A percentile compares a stretch with the other conserved stretches of the same genome.
These are phyloP conservation scores for Globisporangium camurandrum DNA, from an alignment of 352 stramenopile species.

Conservation along the genomic window DNA sequence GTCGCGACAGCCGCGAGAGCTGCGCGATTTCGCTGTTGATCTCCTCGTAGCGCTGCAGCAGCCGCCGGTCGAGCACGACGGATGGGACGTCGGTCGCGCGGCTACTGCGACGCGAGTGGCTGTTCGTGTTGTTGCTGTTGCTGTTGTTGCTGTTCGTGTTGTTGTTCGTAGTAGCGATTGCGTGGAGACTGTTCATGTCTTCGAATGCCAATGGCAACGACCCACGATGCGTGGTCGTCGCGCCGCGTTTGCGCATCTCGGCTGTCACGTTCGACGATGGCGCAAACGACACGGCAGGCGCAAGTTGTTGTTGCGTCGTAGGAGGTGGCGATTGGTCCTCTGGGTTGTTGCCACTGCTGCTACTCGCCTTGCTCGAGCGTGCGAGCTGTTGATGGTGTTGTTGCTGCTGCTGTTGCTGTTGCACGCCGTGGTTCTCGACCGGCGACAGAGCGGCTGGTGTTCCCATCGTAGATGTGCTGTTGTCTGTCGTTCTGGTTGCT, in stretches of 20 bases:
- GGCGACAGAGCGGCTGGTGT: slow-evolving; percentile 5
- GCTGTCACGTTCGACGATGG: slow-evolving; percentile 5
- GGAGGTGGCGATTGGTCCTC: slow-evolving; percentile 26
- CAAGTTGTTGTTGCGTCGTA: too few relatives aligned
- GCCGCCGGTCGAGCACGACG: slow-evolving; percentile 48
- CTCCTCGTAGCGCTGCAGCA: slow-evolving; percentile 69
- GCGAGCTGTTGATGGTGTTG: slow-evolving; percentile 1
- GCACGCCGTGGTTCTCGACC: too few relatives aligned
- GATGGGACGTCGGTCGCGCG: neutral
- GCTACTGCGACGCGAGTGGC: neutral
- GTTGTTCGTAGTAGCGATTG: neutral
- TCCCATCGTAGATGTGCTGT: too few relatives aligned
- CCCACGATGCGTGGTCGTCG: slow-evolving; percentile 6
- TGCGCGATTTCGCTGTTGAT: slow-evolving; percentile 74
- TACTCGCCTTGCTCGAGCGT: neutral
- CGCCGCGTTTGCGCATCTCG: slow-evolving; percentile 11
- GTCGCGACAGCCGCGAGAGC: slow-evolving; percentile 51
- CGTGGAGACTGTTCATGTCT: slow-evolving; percentile 1
- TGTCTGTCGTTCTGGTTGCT: too few relatives aligned
- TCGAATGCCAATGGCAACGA: slow-evolving; percentile 10
- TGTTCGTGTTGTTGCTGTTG: neutral
- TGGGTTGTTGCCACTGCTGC: neutral
- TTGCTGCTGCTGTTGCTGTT: slow-evolving; percentile 3
- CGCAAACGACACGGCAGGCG: slow-evolving; percentile 1
- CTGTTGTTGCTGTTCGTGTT: neutral